Evolutionary conservation across 2,329 filamentous ascomycete genomes (phyloP), one percentile per base, ranked within the genome.

Genomic region (Cercospora beticola): DNA sequence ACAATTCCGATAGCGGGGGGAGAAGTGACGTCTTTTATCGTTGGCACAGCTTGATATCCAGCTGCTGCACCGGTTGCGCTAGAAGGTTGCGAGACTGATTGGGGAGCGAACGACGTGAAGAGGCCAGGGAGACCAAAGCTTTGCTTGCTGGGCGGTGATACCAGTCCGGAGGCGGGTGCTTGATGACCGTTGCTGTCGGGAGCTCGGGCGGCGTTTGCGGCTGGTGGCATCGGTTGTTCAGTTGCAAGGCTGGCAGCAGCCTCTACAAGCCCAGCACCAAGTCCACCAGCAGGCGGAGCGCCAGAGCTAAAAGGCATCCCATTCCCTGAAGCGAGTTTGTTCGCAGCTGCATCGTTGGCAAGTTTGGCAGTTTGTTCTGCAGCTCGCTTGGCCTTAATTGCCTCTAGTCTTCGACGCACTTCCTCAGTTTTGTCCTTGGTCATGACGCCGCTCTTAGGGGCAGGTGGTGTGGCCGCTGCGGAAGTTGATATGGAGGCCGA

Each of bases 321-420:
- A 21, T n/a, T 46, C n/a, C 36, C 52, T 30, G 18, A 30, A 21
- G 49, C 62, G 12, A 30, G 21, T 46, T 57, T 49, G 4, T 16
- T n/a, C 28, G 33, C 33, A 18, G 59, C 43, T 14, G 60, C 63
- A 30, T 70, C 66, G 23, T 64, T 72, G 23, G 73, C 68, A 36
- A 60, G 61, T 61, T 67, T 70, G n/a, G 56, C 58, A 18, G 64
- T 68, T 61, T 69, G 66, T 63, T 70, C 72, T 31, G 73, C 71
- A 52, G 76, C 74, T 43, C 71, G 73, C 54, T 73, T 68, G 4
- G 74, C 76, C 73, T 88, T 88, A 23, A 95, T 81, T 23, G 90
- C 90, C 68, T 93, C 92, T 76, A 97, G 89, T 73, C 92, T 93
- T 76, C 92, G 87, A 71, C 92, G 88, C 58, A 94, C 84, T 33